phyloP scores from a whole-genome alignment of 257 asterid genomes.

The Haberlea rhodopensis region DNA sequence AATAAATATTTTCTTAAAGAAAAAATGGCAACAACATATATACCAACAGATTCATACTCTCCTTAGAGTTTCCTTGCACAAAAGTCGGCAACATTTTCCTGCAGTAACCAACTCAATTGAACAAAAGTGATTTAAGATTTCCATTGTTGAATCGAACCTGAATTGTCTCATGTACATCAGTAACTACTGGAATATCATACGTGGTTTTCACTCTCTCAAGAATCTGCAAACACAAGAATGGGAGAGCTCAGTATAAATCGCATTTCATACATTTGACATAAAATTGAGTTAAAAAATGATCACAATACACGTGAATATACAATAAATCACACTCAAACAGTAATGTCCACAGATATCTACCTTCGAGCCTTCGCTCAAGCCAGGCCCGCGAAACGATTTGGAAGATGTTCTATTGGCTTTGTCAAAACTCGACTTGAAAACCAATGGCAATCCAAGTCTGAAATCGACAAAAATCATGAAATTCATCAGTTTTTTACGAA shows the following conservation, averaged over 20 bases:
- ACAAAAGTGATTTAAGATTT: not conserved
- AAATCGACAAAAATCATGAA: not conserved
- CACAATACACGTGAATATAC: not conserved
- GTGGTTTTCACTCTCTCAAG: conserved; percentile 80
- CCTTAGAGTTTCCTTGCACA: not conserved
- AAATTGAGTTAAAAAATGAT: not conserved
- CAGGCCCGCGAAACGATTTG: conserved; percentile 67
- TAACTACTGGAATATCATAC: conserved; percentile 67
- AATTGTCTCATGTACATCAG: conserved; percentile 75
- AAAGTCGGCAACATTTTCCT: not conserved
- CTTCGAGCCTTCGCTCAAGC: conserved; percentile 52
- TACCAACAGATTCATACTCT: not conserved
- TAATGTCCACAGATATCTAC: conserved; percentile 35
- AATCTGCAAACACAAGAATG: conserved; percentile 40
- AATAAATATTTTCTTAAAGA: no score
- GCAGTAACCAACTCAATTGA: not conserved
- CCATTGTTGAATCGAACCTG: conserved; percentile 47
- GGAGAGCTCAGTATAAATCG: not conserved
- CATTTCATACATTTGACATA: not conserved
- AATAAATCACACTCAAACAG: not conserved
- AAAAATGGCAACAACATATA: not conserved
- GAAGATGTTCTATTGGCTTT: conserved; percentile 65
- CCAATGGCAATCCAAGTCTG: conserved; percentile 63
- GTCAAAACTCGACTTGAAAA: conserved; percentile 65
- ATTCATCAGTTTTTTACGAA: not conserved